phyloP scores from a whole-genome alignment of 805 yeast genomes.

The Teunomyces cretensis region DNA sequence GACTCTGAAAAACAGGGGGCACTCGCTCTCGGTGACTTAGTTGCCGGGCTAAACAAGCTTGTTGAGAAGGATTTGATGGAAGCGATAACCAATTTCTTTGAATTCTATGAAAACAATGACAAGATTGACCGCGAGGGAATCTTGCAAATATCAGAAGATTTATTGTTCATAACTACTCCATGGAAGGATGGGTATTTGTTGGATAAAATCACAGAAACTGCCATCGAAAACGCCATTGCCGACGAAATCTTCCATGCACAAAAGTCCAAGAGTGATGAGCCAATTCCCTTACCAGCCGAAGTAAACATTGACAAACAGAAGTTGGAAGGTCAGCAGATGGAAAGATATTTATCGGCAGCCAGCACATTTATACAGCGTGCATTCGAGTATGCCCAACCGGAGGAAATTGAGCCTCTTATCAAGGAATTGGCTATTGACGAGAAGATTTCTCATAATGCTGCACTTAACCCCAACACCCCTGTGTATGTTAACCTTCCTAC shows the following conservation, averaged over 20 bases:
- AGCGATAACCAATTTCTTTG: constrained; percentile 74
- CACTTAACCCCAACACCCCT: constrained; percentile 78
- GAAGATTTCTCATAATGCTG: constrained; percentile 64
- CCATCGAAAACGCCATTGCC: constrained; percentile 67
- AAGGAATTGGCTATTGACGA: constrained; percentile 37
- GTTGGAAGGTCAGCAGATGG: constrained; percentile 65
- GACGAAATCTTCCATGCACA: constrained; percentile 53
- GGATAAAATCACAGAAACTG: constrained; percentile 62
- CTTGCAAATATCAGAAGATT: constrained; percentile 81
- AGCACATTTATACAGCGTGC: constrained; percentile 83
- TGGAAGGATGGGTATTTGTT: constrained; percentile 73
- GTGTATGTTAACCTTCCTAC: constrained; percentile 77
- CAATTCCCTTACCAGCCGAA: constrained; percentile 54
- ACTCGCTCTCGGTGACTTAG: constrained; percentile 67
- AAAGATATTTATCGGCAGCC: constrained; percentile 81
- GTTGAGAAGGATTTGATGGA: constrained; percentile 75
- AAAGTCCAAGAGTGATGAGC: constrained; percentile 24
- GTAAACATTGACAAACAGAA: constrained; percentile 62
- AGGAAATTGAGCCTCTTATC: constrained; percentile 38
- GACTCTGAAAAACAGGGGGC: constrained; percentile 53
- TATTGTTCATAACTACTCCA: constrained; percentile 78
- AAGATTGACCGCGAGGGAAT: constrained; percentile 76
- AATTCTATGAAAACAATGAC: constrained; percentile 67
- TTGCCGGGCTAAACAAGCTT: constrained; percentile 68
- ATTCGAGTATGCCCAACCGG: constrained; percentile 85